Base-by-base conservation (phyloP, 1,284 basidiomycete genomes). In the Ustilago hordei region DNA sequence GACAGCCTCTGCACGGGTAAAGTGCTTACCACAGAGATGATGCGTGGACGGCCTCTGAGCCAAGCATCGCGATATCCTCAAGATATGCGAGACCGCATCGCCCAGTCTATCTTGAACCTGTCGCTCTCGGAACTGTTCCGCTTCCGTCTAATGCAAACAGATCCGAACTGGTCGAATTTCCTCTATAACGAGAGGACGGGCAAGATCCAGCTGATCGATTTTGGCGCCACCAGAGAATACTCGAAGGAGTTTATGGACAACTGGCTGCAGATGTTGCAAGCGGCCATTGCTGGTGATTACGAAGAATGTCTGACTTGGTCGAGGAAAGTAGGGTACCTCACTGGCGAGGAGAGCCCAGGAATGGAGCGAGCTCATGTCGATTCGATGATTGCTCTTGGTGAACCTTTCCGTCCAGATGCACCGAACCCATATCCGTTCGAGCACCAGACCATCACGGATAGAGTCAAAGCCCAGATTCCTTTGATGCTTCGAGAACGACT, bases 131-230 rank as follows among this genome's bases (percentile, higher is more conserved):
- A 99, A 85, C 90, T 98, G 13, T 97, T 98, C 87, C 89, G 91
- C 67, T 97, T 95, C 88, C 89, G 93, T 31, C 88, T 93, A 54
- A 98, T 99, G 97, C 97, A 99, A 87, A 99, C 96, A 0, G 96
- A 99, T 86, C 96, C 97, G 1, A 99, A 99, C 85, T 98, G 94
- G 93, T 93, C 93, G 28, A 99, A 98, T 86, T 99, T 99, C 88
- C 88, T 99, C 34, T 98, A 92, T 91, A 93, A 95, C 86, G 84
- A 88, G 4, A 56, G 64, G 9, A 78, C 69, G 15, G 59, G 55
- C 41, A 78, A 82, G 91, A 89, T 98, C 58, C 93, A 95, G 81
- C 89, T 99, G 23, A 93, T 99, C 68, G 96, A 99, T 87, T 98
- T 99, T 81, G 97, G 96, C 31, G 96, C 97, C 3, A 94, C 94